Evolutionary conservation across 2,329 filamentous ascomycete species (phyloP).

Genomic region (Fusarium metavorans): DNA sequence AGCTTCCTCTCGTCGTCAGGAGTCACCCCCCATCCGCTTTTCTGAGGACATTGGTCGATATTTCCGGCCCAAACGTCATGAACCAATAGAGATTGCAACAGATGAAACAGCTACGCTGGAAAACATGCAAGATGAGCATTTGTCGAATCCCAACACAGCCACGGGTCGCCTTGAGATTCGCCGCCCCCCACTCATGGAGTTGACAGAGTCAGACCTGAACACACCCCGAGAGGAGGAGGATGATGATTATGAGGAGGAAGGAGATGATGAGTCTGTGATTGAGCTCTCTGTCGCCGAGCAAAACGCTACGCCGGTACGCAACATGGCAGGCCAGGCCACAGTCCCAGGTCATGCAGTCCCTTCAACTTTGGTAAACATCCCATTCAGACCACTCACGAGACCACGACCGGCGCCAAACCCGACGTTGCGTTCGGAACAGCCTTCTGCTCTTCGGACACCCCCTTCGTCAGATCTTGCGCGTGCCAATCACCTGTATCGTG

Average conservation of each 20-base stretch:
- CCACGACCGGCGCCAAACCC: constrained; percentile 2
- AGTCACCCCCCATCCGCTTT: constrained; percentile 12
- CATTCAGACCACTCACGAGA: constrained; percentile 17
- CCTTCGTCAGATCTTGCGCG: constrained; percentile 40
- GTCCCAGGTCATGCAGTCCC: constrained; percentile 9
- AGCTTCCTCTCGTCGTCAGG: constrained; percentile 7
- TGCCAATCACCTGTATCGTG: constrained; percentile 6
- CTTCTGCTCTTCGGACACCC: constrained; percentile 38
- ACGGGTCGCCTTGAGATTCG: constrained; percentile 9
- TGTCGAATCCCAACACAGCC: constrained; percentile 15
- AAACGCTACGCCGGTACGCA: constrained; percentile 9
- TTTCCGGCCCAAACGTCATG: constrained; percentile 40
- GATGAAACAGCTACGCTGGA: constrained; percentile 50
- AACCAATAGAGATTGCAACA: constrained; percentile 50
- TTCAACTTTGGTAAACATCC: constrained; percentile 11
- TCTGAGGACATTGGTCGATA: constrained; percentile 49
- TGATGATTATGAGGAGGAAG: constrained; percentile 31
- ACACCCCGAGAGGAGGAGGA: constrained; percentile 33
- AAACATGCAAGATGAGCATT: constrained; percentile 12
- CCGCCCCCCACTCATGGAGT: constrained; percentile 38
- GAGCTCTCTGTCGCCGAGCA: constrained; percentile 12
- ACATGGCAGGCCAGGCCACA: background rate
- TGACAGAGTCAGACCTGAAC: constrained; percentile 41
- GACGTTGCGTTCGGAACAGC: background rate
- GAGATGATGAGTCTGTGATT: background rate